phyloP scores from a whole-genome alignment of 2,329 filamentous ascomycete genomes.

The Colletotrichum gigasporum region DNA sequence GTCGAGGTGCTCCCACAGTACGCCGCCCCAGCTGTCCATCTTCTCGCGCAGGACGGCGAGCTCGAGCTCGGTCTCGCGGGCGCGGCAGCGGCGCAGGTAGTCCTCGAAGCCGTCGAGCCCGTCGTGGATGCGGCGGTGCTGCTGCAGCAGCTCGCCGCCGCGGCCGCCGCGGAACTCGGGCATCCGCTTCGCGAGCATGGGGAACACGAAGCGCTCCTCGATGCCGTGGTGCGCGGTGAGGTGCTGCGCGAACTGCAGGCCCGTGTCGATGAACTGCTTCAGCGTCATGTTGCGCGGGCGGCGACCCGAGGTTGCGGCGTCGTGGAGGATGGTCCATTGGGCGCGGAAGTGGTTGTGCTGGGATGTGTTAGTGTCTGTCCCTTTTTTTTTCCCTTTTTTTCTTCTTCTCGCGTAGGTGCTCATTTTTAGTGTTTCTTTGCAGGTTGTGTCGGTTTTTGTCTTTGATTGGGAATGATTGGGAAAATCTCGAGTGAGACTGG shows the following conservation, averaged over 20 bases:
- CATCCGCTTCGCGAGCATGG: slow-evolving; percentile 79
- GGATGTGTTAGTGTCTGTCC: slow-evolving; percentile 17
- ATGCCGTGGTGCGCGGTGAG: slow-evolving; percentile 84
- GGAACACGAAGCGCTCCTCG: slow-evolving; percentile 86
- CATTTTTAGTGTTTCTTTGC: no score
- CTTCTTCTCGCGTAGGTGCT: no score
- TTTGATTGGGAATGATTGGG: no score
- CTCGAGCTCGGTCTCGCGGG: slow-evolving; percentile 69
- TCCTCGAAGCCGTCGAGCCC: slow-evolving; percentile 75
- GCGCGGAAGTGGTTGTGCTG: slow-evolving; percentile 82
- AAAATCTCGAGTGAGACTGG: no score
- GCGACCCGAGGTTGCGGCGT: slow-evolving; percentile 66
- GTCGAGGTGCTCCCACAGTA: slow-evolving; percentile 85
- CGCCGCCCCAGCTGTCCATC: slow-evolving; percentile 81
- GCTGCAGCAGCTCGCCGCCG: slow-evolving; percentile 72
- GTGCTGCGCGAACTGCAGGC: slow-evolving; percentile 74
- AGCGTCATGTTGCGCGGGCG: slow-evolving; percentile 73
- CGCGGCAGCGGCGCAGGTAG: slow-evolving; percentile 71
- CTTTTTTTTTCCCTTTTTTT: background rate
- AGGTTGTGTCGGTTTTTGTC: no score
- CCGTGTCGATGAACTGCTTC: slow-evolving; percentile 72
- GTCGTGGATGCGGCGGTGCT: slow-evolving; percentile 82
- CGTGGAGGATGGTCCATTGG: slow-evolving; percentile 77
- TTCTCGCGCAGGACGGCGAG: slow-evolving; percentile 70
- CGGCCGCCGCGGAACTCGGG: slow-evolving; percentile 69